Percentiles rank a stretch among this genome's conserved stretches.
Conservation (phyloP, 495 filamentous ascomycete species). For the Usnea hakonensis region DNA sequence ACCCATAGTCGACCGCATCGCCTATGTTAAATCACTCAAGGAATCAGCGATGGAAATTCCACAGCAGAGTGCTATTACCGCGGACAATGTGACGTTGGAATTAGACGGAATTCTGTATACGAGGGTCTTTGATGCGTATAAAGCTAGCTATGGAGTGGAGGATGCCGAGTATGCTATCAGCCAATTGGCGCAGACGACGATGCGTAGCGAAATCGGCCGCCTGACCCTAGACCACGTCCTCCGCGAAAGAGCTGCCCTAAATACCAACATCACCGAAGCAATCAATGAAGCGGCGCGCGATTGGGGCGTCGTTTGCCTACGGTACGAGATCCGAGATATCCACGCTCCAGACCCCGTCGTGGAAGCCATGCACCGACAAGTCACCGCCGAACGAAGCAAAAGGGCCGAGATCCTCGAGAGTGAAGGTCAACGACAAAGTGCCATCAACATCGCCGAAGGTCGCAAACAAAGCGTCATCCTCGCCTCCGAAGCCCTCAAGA, state of each 20-base stretch:
- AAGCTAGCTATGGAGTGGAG: conserved; percentile 97
- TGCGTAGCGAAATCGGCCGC: conserved; percentile 96
- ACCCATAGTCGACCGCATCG: conserved; percentile 89
- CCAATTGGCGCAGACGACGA: conserved; percentile 95
- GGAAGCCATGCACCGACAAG: conserved; percentile 94
- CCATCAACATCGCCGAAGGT: conserved; percentile 98
- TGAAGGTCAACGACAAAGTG: conserved; percentile 89
- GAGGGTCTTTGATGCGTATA: conserved; percentile 92
- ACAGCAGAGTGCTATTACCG: conserved; percentile 91
- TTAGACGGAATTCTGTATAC: conserved; percentile 94
- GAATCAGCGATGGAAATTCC: conserved; percentile 94
- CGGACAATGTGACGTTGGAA: conserved; percentile 95
- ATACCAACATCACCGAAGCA: conserved; percentile 92
- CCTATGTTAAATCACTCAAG: conserved; percentile 96
- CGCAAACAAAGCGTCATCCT: conserved; percentile 92
- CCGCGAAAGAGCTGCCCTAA: conserved; percentile 90
- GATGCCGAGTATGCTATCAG: conserved; percentile 98
- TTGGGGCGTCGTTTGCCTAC: conserved; percentile 92
- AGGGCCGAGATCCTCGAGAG: conserved; percentile 94
- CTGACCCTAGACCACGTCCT: conserved; percentile 94
- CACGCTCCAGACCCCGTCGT: conserved; percentile 91
- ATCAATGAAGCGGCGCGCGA: conserved; percentile 97
- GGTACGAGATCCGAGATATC: conserved; percentile 97
- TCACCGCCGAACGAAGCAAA: conserved; percentile 93
- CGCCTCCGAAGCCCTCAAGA: conserved; percentile 82